Conservation (phyloP, 2,329 filamentous ascomycete genomes). For the Zopfia rhizophila region DNA sequence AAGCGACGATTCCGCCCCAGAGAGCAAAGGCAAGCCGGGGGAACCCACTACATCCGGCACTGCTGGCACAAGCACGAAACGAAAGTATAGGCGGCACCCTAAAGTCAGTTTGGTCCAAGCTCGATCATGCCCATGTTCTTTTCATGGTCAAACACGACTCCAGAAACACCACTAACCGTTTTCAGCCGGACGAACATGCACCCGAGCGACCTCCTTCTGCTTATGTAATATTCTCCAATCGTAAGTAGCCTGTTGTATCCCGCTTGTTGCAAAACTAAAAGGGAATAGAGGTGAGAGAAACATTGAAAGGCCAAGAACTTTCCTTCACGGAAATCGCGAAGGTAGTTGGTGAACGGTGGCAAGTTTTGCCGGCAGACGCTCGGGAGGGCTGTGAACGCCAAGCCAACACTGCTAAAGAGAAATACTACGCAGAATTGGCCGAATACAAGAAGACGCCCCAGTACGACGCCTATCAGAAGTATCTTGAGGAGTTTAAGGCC, state of each 20-base stretch:
- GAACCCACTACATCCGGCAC: slow-evolving; percentile 51
- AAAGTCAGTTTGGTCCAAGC: slow-evolving; percentile 64
- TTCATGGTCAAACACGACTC: no score
- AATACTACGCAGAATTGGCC: slow-evolving; percentile 75
- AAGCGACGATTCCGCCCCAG: slow-evolving; percentile 64
- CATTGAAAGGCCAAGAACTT: slow-evolving; percentile 78
- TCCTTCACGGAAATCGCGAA: slow-evolving; percentile 88
- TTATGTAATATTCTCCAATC: slow-evolving; percentile 87
- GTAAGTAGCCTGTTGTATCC: slow-evolving; percentile 59
- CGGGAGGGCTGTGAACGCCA: slow-evolving; percentile 79
- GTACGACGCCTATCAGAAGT: slow-evolving; percentile 75
- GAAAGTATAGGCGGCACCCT: slow-evolving; percentile 81
- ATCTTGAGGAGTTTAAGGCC: slow-evolving; percentile 80
- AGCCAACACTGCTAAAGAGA: slow-evolving; percentile 78
- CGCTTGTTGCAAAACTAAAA: slow-evolving; percentile 27
- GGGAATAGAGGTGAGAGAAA: slow-evolving; percentile 75
- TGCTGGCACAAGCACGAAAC: slow-evolving; percentile 61
- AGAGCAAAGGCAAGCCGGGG: slow-evolving; percentile 58
- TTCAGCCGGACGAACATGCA: slow-evolving; percentile 78
- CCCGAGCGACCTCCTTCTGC: slow-evolving; percentile 83
- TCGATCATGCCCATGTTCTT: background rate
- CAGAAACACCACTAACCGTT: slow-evolving; percentile 26
- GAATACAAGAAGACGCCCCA: slow-evolving; percentile 81
- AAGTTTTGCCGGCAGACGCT: slow-evolving; percentile 72
- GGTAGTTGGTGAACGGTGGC: slow-evolving; percentile 83